A percentile compares a stretch with the other conserved stretches of the same genome.
Conservation (phyloP, 345 rosid species). For the Eucalyptus grandis region DNA sequence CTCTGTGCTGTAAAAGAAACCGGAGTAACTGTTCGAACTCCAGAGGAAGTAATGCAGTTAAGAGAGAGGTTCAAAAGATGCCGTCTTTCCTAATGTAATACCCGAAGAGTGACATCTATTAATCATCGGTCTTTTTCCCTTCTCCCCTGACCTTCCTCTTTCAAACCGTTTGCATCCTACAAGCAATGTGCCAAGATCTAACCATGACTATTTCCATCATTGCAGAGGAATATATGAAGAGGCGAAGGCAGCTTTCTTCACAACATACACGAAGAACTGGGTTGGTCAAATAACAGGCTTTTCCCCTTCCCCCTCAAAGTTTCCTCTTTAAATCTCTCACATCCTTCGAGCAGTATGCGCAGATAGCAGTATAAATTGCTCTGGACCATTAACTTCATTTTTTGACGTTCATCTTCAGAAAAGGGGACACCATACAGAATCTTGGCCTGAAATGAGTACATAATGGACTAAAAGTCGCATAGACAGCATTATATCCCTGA, state of each 20-base stretch:
- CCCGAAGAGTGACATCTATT: neutral
- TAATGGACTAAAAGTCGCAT: neutral
- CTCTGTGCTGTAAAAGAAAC: neutral
- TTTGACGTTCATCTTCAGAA: conserved; percentile 60
- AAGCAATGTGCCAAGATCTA: neutral
- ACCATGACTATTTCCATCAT: neutral
- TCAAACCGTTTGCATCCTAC: neutral
- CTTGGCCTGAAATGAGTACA: conserved; percentile 55
- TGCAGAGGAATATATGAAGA: neutral
- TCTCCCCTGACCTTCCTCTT: neutral
- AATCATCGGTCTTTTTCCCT: neutral
- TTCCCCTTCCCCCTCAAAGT: conserved; percentile 18
- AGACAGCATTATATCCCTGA: neutral
- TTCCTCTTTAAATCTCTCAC: conserved; percentile 41
- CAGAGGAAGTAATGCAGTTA: neutral
- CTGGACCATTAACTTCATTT: conserved; percentile 61
- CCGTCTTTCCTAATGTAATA: neutral
- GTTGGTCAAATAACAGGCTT: conserved; percentile 10
- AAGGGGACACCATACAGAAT: conserved; percentile 52
- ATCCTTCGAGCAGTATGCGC: conserved; percentile 51
- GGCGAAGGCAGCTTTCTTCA: neutral
- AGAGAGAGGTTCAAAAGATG: neutral
- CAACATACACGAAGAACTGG: conserved; percentile 29
- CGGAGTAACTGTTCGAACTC: neutral
- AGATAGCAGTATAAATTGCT: conserved; percentile 62